These are phyloP conservation scores for Skeletonema marinoi DNA, from an alignment of 108 stramenopile genomes.

Conservation along the genomic window DNA sequence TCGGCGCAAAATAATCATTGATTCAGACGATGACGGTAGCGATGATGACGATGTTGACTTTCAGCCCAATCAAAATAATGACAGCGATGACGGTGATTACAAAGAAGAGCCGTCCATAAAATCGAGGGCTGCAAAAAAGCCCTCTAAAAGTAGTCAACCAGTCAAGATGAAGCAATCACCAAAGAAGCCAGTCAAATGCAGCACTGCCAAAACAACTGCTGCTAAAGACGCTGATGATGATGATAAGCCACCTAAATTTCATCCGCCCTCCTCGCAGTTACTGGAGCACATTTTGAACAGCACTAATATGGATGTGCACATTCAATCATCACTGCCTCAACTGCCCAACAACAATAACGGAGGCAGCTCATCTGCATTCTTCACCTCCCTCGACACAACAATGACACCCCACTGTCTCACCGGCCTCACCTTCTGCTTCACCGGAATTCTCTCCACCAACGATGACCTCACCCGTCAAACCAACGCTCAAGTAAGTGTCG, in stretches of 20 bases:
- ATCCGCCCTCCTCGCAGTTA: slow-evolving; percentile 32
- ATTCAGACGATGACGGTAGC: slow-evolving; percentile 19
- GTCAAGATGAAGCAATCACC: slow-evolving; percentile 15
- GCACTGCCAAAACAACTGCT: too few relatives aligned
- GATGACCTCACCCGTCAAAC: neutral
- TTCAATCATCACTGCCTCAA: neutral
- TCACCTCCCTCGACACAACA: neutral
- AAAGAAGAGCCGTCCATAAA: slow-evolving; percentile 7
- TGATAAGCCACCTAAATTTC: slow-evolving; percentile 32
- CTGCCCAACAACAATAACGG: neutral
- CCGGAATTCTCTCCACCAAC: slow-evolving; percentile 60
- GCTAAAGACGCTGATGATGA: too few relatives aligned
- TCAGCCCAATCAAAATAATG: neutral
- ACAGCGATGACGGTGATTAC: slow-evolving; percentile 23
- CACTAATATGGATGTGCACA: neutral
- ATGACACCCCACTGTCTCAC: slow-evolving; percentile 32
- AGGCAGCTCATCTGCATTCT: neutral
- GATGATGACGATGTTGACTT: slow-evolving; percentile 1
- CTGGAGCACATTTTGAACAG: slow-evolving; percentile 7
- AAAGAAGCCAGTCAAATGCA: slow-evolving; percentile 1
- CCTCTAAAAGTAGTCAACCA: neutral
- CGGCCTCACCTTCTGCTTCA: slow-evolving; percentile 78
- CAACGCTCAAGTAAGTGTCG: slow-evolving; percentile 7
- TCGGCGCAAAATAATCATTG: neutral
- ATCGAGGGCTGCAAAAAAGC: slow-evolving; percentile 8